phyloP scores from a whole-genome alignment of 352 stramenopile genomes.

The Pythium rishiriense region DNA sequence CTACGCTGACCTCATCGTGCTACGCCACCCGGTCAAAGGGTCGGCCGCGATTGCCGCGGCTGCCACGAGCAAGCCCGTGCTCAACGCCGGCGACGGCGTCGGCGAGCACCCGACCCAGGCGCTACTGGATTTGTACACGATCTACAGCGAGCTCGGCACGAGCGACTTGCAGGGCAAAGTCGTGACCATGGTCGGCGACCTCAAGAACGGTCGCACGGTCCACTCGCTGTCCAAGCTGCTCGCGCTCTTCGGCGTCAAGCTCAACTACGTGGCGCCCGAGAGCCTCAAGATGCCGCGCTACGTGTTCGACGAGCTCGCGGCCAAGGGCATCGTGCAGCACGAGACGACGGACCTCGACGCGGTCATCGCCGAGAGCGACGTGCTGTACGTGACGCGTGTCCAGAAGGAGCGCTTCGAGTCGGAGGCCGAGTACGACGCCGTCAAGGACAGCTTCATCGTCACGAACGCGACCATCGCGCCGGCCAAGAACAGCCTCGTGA shows the following conservation, averaged over 20 bases:
- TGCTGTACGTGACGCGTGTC: conserved; percentile 98
- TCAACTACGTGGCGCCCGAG: conserved; percentile 93
- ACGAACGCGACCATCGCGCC: conserved; percentile 62
- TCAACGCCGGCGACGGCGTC: conserved; percentile 96
- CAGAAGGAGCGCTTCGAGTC: conserved; percentile 98
- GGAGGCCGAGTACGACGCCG: conserved; percentile 92
- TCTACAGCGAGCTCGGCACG: conserved; percentile 88
- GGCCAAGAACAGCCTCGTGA: conserved; percentile 92
- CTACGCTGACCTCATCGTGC: conserved; percentile 95
- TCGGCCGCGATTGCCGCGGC: conserved; percentile 74
- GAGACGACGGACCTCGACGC: conserved; percentile 82
- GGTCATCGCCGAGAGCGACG: conserved; percentile 92
- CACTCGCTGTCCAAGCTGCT: conserved; percentile 97
- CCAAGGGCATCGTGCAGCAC: conserved; percentile 82
- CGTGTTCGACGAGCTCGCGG: conserved; percentile 71
- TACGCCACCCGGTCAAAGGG: conserved; percentile 94
- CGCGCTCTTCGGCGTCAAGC: conserved; percentile 84
- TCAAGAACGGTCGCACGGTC: conserved; percentile 99
- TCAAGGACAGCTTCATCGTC: conserved; percentile 92
- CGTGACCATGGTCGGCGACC: conserved; percentile 97
- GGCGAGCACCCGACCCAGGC: conserved; percentile 99
- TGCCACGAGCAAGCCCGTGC: conserved; percentile 89
- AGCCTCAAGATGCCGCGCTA: conserved; percentile 85
- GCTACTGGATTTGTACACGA: conserved; percentile 98
- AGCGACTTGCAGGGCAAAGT: conserved; percentile 80